Evolutionary conservation across 2,329 filamentous ascomycete genomes (phyloP).

Genomic region (Pseudogymnoascus sp.): DNA sequence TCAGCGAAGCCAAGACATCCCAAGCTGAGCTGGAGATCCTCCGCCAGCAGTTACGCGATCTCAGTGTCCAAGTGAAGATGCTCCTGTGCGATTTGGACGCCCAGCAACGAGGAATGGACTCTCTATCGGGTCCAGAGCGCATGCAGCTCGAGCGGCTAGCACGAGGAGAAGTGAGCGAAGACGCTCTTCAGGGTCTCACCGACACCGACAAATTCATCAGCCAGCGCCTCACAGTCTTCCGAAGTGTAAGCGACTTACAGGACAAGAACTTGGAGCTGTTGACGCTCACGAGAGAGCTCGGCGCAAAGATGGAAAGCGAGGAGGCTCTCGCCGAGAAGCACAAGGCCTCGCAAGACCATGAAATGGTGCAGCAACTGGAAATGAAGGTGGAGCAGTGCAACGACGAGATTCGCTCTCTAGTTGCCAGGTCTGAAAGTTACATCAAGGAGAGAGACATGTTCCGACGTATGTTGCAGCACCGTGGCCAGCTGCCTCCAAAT

Average conservation of each 20-base stretch:
- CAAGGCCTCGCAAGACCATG: conserved; percentile 54
- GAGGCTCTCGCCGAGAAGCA: conserved; percentile 64
- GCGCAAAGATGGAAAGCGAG: conserved; percentile 83
- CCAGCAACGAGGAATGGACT: conserved; percentile 67
- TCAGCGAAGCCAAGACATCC: conserved; percentile 57
- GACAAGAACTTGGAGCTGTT: conserved; percentile 81
- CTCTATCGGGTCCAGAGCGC: conserved; percentile 63
- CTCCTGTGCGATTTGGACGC: conserved; percentile 80
- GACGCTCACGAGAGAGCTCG: conserved; percentile 73
- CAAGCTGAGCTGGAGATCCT: conserved; percentile 69
- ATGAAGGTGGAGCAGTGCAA: conserved; percentile 69
- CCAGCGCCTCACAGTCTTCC: conserved; percentile 82
- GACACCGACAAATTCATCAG: conserved; percentile 86
- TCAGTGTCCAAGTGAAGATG: conserved; percentile 84
- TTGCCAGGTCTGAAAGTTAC: conserved; percentile 81
- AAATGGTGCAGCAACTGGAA: conserved; percentile 65
- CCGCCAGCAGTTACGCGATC: conserved; percentile 78
- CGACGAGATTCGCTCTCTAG: conserved; percentile 76
- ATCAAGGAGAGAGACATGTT: conserved; percentile 97
- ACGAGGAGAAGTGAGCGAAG: conserved; percentile 64
- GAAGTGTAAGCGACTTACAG: conserved; percentile 74
- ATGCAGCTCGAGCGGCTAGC: conserved; percentile 70
- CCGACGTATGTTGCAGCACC: conserved; percentile 81
- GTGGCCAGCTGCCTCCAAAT: conserved; percentile 49
- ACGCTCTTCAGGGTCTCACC: conserved; percentile 64